Evolutionary conservation across 2,329 filamentous ascomycete genomes (phyloP), one percentile per base, ranked within the genome.

Genomic region (Arthrocladium fulminans): DNA sequence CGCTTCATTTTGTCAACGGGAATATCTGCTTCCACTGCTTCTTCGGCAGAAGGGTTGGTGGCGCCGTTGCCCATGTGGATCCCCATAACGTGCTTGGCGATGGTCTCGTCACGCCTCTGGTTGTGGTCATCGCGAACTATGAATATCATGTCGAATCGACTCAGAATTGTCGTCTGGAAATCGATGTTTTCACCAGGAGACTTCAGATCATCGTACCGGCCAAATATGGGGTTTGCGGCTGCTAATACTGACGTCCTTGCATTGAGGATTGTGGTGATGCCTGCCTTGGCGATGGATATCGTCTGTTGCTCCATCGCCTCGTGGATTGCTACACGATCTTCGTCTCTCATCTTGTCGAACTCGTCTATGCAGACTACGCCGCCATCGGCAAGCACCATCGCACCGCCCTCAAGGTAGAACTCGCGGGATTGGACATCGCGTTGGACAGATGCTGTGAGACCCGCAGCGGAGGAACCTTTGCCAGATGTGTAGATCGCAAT

Each of bases 241-340:
- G 92, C 92, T 17, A 98, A 74, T 1, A 98, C 92, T 0, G 89
- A 96, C 1, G 92, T 98, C 61, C 92, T 76, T 10, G 92, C 89
- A 61, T 98, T 98, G 46, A 98, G 78, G 55, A 98, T 97, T 0
- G 92, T 98, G 0, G 92, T 98, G 63, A 98, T 98, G 60, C 92
- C 92, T 0, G 92, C 92, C 70, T 98, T 64, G 55, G 92, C 92
- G 59, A 98, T 97, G 9, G 92, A 97, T 52, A 98, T 98, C 0
- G 92, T 98, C 67, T 98, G 92, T 70, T 98, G 92, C 65, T 98
- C 92, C 92, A 98, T 98, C 50, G 92, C 92, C 77, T 98, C 92
- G 74, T 98, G 92, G 57, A 98, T 98, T 1, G 92, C 92, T 5
- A 97, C 92, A 59, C 92, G 80, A 60, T 98, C 92, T 66, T 98